phyloP scores from a whole-genome alignment of 352 stramenopile species.

The Chrysophaeum taylorii region DNA sequence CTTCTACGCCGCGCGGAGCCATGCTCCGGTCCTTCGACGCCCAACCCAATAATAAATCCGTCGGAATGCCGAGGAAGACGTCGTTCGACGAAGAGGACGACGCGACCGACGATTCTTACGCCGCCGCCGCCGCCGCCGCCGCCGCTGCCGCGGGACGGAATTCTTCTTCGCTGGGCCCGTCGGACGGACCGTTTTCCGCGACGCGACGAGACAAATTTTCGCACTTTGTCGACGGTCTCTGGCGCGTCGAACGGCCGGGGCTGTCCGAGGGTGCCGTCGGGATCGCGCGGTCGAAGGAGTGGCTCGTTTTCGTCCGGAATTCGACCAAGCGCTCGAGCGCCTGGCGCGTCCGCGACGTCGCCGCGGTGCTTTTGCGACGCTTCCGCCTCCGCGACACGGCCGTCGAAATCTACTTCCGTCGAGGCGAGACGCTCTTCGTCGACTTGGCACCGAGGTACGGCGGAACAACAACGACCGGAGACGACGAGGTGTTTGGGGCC shows the following conservation, averaged over 20 bases:
- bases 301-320: background rate
- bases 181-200: background rate
- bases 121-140: too few species aligned
- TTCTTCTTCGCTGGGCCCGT: too few species aligned
- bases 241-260: background rate
- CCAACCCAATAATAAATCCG: too few species aligned
- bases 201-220: background rate
- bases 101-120: too few species aligned
- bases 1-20: too few species aligned
- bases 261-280: background rate
- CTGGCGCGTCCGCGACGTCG: slow-evolving; percentile 15
- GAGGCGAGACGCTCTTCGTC: slow-evolving; percentile 59
- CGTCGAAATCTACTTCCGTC: slow-evolving; percentile 63
- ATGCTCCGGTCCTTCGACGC: too few species aligned
- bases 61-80: too few species aligned
- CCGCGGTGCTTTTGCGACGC: slow-evolving; percentile 36
- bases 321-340: background rate
- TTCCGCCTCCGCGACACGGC: slow-evolving; percentile 58
- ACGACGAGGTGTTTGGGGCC: slow-evolving; percentile 43
- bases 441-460: slow-evolving; percentile 59
- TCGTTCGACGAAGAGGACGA: too few species aligned
- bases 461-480: slow-evolving; percentile 34
- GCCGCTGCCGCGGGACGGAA: too few species aligned
- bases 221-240: background rate
- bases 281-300: background rate